Percentiles rank a stretch among this genome's conserved stretches.
phyloP scores from a whole-genome alignment of 352 stramenopile species.

The Phytophthora sp. region DNA sequence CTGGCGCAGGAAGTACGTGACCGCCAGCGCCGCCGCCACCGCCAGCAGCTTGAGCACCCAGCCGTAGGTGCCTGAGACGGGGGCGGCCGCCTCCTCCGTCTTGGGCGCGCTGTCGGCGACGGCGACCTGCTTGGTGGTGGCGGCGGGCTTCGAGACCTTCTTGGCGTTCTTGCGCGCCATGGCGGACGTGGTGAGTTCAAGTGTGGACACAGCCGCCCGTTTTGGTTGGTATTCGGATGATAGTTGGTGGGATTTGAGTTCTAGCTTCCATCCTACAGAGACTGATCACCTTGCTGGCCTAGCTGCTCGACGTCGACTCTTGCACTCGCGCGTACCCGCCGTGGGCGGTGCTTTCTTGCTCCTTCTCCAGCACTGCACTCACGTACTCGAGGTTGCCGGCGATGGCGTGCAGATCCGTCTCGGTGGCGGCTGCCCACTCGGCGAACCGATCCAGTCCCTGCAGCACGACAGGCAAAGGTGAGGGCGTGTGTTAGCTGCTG shows the following conservation, averaged over 20 bases:
- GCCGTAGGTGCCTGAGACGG: slow-evolving; percentile 14
- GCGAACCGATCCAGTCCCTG: slow-evolving; percentile 62
- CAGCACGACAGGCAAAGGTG: slow-evolving; percentile 6
- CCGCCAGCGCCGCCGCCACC: slow-evolving; percentile 8
- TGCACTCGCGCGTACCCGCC: slow-evolving; percentile 27
- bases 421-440: slow-evolving; percentile 52
- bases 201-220: background rate
- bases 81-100: background rate
- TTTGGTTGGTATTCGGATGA: slow-evolving; percentile 10
- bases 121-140: slow-evolving; percentile 16
- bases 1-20: slow-evolving; percentile 32
- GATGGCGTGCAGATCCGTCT: slow-evolving; percentile 58
- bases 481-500: no score
- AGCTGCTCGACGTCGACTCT: slow-evolving; percentile 28
- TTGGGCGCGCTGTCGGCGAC: slow-evolving; percentile 8
- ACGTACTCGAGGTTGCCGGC: slow-evolving; percentile 78
- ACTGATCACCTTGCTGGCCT: no score
- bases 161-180: slow-evolving; percentile 41
- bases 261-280: no score
- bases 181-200: background rate
- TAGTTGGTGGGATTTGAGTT: no score
- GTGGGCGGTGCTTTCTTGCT: slow-evolving; percentile 33
- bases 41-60: slow-evolving; percentile 37
- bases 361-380: slow-evolving; percentile 65
- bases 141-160: slow-evolving; percentile 6